A percentile compares a stretch with the other conserved stretches of the same genome.
phyloP scores from a whole-genome alignment of 1,284 basidiomycete species.

The Volvariella volvacea region DNA sequence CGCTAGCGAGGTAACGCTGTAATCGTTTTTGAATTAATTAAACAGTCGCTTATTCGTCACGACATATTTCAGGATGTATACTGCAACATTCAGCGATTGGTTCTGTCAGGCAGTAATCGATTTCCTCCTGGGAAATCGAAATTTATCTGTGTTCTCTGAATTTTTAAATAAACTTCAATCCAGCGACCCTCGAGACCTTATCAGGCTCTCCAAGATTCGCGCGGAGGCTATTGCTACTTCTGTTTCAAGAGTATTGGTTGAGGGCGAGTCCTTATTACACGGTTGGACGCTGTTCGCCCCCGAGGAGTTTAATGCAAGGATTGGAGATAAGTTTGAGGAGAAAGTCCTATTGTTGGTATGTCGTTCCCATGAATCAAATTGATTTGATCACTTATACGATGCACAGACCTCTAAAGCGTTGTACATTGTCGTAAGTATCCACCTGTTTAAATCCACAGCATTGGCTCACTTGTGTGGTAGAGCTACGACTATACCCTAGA shows the following conservation, averaged over 20 bases:
- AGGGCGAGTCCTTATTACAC: slow-evolving; percentile 74
- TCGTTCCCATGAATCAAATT: slow-evolving; percentile 5
- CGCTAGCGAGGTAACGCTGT: slow-evolving; percentile 60
- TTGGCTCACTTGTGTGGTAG: slow-evolving; percentile 25
- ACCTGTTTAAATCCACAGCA: slow-evolving; percentile 1
- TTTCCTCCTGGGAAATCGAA: slow-evolving; percentile 85
- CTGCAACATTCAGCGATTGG: slow-evolving; percentile 89
- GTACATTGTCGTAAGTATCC: slow-evolving; percentile 39
- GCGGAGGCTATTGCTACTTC: slow-evolving; percentile 87
- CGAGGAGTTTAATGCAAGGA: slow-evolving; percentile 61
- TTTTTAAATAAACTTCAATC: slow-evolving; percentile 83
- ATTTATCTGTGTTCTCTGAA: slow-evolving; percentile 82
- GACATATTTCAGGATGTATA: slow-evolving; percentile 56
- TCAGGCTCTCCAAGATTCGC: slow-evolving; percentile 82
- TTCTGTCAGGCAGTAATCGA: slow-evolving; percentile 94
- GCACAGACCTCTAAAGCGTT: slow-evolving; percentile 35
- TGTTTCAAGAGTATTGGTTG: slow-evolving; percentile 72
- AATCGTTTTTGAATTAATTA: slow-evolving; percentile 1
- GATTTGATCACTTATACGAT: slow-evolving; percentile 1
- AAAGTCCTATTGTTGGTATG: slow-evolving; percentile 83
- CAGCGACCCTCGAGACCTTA: slow-evolving; percentile 84
- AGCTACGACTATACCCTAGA: slow-evolving; percentile 89
- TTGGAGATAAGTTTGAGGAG: slow-evolving; percentile 84
- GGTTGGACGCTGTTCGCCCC: slow-evolving; percentile 95
- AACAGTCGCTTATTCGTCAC: not conserved